Percentiles rank a stretch among this genome's conserved stretches.
Conservation (phyloP, 306 rosid species). For the Carpinus fangiana region DNA sequence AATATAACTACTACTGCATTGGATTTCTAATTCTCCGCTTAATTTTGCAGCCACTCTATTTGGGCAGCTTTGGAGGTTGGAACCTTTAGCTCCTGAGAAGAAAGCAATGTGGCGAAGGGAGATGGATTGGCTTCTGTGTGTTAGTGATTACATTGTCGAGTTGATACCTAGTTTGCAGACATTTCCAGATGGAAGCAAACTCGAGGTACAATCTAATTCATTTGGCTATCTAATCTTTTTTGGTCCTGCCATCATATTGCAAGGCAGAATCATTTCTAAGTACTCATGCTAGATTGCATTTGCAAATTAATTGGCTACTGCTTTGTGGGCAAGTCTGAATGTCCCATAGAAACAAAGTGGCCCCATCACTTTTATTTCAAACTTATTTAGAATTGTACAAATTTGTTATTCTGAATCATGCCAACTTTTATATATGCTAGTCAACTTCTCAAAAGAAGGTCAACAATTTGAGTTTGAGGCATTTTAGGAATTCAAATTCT, state of each 20-base stretch:
- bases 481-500: background rate
- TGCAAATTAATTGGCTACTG: background rate
- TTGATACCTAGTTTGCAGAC: conserved; percentile 78
- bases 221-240: background rate
- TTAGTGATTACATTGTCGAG: conserved; percentile 86
- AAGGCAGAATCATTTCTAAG: background rate
- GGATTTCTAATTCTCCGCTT: background rate
- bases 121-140: conserved; percentile 82
- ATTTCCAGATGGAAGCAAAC: conserved; percentile 80
- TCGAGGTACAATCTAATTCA: conserved; percentile 55
- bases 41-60: conserved; percentile 65
- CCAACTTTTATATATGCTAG: background rate
- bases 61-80: conserved; percentile 88
- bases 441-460: background rate
- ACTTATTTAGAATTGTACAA: background rate
- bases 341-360: background rate
- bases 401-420: background rate
- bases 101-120: conserved; percentile 89
- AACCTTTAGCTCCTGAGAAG: conserved; percentile 62
- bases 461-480: background rate
- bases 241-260: background rate
- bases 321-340: background rate
- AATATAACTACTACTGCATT: conserved; percentile 4
- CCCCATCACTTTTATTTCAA: background rate
- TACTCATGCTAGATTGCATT: background rate